Evolutionary conservation across 306 rosid genomes (phyloP).

Genomic region (Medicago lupulina): DNA sequence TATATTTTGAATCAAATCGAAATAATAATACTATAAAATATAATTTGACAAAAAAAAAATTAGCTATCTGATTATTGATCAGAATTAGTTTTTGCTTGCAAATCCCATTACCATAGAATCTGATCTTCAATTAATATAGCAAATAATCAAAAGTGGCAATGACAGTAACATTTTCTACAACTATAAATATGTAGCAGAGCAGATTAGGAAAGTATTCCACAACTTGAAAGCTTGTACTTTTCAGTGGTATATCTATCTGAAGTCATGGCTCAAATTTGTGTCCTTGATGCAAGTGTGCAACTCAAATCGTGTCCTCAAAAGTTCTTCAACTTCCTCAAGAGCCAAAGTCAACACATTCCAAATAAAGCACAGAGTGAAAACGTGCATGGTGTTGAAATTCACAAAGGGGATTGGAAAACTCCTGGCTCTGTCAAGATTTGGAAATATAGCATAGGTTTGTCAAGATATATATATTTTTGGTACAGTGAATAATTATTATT

Average conservation of each 20-base stretch:
- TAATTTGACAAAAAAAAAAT: neutral
- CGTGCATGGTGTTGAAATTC: conserved; percentile 37
- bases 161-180: neutral
- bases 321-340: conserved; percentile 39
- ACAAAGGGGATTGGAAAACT: conserved; percentile 40
- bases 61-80: too few relatives aligned
- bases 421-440: conserved; percentile 43
- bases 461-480: too few relatives aligned
- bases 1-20: too few relatives aligned
- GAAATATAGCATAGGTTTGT: conserved; percentile 37
- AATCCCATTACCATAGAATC: too few relatives aligned
- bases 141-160: too few relatives aligned
- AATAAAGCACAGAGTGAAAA: conserved; percentile 32
- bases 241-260: neutral
- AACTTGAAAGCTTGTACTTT: neutral
- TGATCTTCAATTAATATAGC: too few relatives aligned
- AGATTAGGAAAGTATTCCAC: neutral
- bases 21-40: too few relatives aligned
- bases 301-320: conserved; percentile 38
- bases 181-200: neutral
- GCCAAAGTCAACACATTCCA: conserved; percentile 36
- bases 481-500: too few relatives aligned
- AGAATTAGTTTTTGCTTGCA: too few relatives aligned
- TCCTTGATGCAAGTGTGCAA: conserved; percentile 37
- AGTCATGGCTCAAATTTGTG: conserved; percentile 32